Percentiles rank a stretch among this genome's conserved stretches.
Evolutionary conservation across 106 monocot genomes (phyloP).

Genomic region (Chionographis japonica): DNA sequence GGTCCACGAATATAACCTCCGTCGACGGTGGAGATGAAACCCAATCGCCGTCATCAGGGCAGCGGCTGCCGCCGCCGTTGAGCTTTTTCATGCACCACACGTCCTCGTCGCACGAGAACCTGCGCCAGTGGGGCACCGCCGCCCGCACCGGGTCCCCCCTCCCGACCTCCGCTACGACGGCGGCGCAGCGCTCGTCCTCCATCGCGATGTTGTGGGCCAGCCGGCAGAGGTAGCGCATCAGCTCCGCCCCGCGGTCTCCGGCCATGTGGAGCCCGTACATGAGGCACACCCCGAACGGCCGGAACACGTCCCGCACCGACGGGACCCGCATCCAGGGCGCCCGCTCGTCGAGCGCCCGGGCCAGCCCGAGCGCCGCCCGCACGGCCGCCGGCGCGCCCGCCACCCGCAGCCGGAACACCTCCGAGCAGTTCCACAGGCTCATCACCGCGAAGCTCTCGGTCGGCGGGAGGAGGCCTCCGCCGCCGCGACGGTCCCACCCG

Average conservation of each 20-base stretch:
- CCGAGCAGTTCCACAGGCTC: constrained; percentile 44
- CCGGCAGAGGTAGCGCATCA: constrained; percentile 28
- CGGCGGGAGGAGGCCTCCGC: not conserved
- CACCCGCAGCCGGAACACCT: constrained; percentile 20
- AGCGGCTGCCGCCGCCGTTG: not conserved
- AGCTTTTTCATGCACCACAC: constrained; percentile 61
- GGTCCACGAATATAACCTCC: constrained; percentile 40
- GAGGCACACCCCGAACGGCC: constrained; percentile 44
- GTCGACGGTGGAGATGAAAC: constrained; percentile 17
- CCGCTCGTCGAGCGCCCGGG: constrained; percentile 26
- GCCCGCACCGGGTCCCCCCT: constrained; percentile 22
- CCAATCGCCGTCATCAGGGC: constrained; percentile 21
- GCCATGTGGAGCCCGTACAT: constrained; percentile 40
- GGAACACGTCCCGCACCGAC: constrained; percentile 31
- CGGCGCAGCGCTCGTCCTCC: constrained; percentile 30
- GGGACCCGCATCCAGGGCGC: constrained; percentile 43
- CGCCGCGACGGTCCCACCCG: too few relatives aligned
- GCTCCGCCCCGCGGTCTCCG: constrained; percentile 13
- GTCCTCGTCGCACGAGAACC: constrained; percentile 53
- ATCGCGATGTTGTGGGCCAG: constrained; percentile 43
- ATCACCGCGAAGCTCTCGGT: constrained; percentile 38
- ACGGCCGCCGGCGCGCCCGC: constrained; percentile 19
- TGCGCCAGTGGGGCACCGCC: constrained; percentile 37
- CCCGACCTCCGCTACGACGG: constrained; percentile 44
- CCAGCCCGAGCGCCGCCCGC: constrained; percentile 5